Base-by-base conservation (phyloP, 2,329 filamentous ascomycete species). In the Cercospora beticola region DNA sequence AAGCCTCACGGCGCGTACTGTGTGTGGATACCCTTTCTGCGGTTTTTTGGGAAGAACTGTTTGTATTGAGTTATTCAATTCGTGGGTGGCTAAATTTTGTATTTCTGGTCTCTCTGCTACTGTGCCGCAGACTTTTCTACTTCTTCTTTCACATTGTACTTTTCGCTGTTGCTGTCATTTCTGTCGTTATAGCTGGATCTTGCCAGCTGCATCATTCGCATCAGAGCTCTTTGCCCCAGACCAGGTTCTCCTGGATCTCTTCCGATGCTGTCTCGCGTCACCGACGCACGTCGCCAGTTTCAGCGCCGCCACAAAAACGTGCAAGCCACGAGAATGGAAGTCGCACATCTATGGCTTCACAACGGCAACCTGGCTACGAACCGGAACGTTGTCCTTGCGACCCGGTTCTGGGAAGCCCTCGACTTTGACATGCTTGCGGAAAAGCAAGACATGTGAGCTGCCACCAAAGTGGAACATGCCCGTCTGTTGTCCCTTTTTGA, bases 381-480 rank as follows among this genome's bases (percentile, higher is more conserved):
- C 80, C 10, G 80, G 79, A 8, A 81, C 76, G 65, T 82, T 82
- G 16, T 78, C 72, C 65, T 75, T 64, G 10, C 74, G 67, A 4
- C 77, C 76, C 2, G 76, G 73, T 70, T 77, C 64, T 7, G 76
- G 77, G 69, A 79, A 78, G 31, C 74, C 76, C 23, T 80, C 77
- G 26, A 83, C 66, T 33, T 82, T 80, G 33, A 89, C 86, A 0
- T 82, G 84, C 70, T 85, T 83, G 28, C 86, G 79, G 80, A 93
- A 92, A 2, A 93, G 75, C 72, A 93, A 75, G 73, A 89, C 91
- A 76, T 92, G 88, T 1, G 87, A 88, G 6, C 86, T 89, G 0
- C 91, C 91, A n/a, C 91, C 91, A 76, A 90, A 93, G 76, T 93
- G 91, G 79, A 93, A 93, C 90, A 92, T 92, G 52, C 91, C 91